Base-by-base conservation (phyloP, 805 yeast genomes). In the Candida silvicultrix region DNA sequence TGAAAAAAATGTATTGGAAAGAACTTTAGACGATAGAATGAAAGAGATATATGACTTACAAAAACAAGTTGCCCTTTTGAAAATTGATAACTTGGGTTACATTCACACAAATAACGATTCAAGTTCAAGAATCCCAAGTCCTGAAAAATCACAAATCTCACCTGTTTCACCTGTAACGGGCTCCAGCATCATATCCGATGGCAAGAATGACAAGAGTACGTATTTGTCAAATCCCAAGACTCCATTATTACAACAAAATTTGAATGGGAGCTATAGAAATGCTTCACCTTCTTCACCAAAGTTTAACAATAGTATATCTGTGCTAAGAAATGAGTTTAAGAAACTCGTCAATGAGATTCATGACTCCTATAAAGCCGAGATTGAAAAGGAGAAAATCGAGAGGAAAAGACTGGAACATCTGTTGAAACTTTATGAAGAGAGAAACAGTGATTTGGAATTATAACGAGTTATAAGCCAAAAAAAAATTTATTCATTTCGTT, bases 241-340 rank as follows among this genome's bases (percentile, higher is more conserved):
- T 3, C 62, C 62, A 25, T 21, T 49, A 20, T 29, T 52, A 12
- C 55, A 52, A 12, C 57, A 51, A n/a, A 44, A 40, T 28, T 7
- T 43, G 16, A 45, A 40, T 28, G 51, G 45, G 21, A 49, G 54
- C 19, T 49, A 56, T 29, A 45, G 45, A 36, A 45, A 51, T 34
- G 44, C 47, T 18, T 45, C 53, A 8, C 46, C 60, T 3, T 37
- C 49, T 6, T 52, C 62, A 6, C 56, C 63, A 12, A 57, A 54
- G 38, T 56, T 66, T 48, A 65, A 64, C 41, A 67, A 74, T 0
- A 53, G 59, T 51, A 77, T 77, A 35, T 75, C 81, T 0, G 80
- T 83, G 3, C 66, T 85, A 62, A 69, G 87, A 46, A 71, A 77
- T 50, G 89, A 85, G 61, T 85, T 84, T 66, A 83, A 78, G 62